Conservation (phyloP, 1,284 basidiomycete species). For the Leccinum insolens region DNA sequence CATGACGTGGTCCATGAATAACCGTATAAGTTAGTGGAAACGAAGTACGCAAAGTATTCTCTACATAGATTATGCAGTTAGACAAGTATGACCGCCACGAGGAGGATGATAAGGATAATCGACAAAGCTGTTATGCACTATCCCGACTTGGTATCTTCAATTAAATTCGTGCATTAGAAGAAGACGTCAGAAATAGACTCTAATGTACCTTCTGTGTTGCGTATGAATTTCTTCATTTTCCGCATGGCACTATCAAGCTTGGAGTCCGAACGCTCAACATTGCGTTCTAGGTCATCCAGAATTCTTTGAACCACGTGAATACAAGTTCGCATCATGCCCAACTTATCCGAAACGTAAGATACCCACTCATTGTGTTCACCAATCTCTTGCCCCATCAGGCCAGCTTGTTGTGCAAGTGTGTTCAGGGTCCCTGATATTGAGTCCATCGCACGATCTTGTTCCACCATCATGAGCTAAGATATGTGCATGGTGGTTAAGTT, state of each 20-base stretch:
- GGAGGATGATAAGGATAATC: conserved; percentile 49
- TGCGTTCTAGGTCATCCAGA: conserved; percentile 77
- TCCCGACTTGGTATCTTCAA: conserved; percentile 66
- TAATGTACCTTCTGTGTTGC: conserved; percentile 75
- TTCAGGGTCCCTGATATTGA: conserved; percentile 83
- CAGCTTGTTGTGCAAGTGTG: conserved; percentile 85
- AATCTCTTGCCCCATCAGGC: conserved; percentile 89
- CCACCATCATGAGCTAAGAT: conserved; percentile 74
- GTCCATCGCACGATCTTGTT: conserved; percentile 86
- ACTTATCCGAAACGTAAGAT: not conserved
- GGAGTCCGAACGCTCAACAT: conserved; percentile 74
- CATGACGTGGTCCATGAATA: conserved; percentile 5
- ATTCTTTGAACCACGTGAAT: conserved; percentile 54
- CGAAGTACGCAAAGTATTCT: conserved; percentile 13
- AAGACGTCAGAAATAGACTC: not conserved
- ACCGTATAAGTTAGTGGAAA: conserved; percentile 25
- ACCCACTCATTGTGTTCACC: conserved; percentile 84
- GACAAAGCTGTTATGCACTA: conserved; percentile 67
- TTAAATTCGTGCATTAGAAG: conserved; percentile 1
- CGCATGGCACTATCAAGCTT: conserved; percentile 73
- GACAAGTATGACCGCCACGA: conserved; percentile 53
- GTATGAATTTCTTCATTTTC: conserved; percentile 78
- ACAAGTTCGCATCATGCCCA: not conserved
- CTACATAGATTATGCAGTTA: conserved; percentile 27
- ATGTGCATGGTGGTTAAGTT: not conserved